Percentiles rank a stretch among this genome's conserved stretches.
Evolutionary conservation across 495 filamentous ascomycete genomes (phyloP).

Genomic region (Penicillium atrosanguineum): DNA sequence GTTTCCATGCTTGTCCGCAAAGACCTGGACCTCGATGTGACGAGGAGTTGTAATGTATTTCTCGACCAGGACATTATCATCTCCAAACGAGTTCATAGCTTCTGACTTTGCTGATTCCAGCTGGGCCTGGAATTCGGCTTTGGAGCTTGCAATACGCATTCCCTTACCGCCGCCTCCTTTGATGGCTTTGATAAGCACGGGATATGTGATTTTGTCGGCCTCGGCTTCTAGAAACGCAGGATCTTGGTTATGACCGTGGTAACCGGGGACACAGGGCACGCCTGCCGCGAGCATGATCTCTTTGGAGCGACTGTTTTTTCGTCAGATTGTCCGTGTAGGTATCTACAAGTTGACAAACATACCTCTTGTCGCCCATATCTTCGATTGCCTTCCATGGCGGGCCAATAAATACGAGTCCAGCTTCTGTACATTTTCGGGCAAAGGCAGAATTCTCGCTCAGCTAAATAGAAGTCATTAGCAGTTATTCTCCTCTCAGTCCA

Average conservation of each 20-base stretch:
- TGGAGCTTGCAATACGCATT: conserved; percentile 86
- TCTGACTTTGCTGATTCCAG: conserved; percentile 86
- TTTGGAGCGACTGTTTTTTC: conserved; percentile 62
- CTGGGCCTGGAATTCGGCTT: conserved; percentile 76
- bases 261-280: conserved; percentile 94
- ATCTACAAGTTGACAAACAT: conserved; percentile 9
- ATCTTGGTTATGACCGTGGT: conserved; percentile 86
- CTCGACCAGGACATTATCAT: conserved; percentile 95
- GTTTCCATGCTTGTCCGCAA: conserved; percentile 87
- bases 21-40: conserved; percentile 97
- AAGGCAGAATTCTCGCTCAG: conserved; percentile 90
- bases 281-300: conserved; percentile 93
- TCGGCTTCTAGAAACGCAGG: conserved; percentile 64
- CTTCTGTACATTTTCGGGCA: conserved; percentile 83
- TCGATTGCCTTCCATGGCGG: conserved; percentile 91
- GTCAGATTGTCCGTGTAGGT: background rate
- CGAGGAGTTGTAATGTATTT: conserved; percentile 93
- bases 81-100: conserved; percentile 86
- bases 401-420: conserved; percentile 91
- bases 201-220: conserved; percentile 81
- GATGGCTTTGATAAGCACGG: conserved; percentile 94
- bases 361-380: conserved; percentile 96
- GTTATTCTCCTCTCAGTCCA: background rate
- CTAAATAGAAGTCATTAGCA: conserved; percentile 22
- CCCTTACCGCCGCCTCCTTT: conserved; percentile 97